These are phyloP conservation scores for Sarcodon aspratus DNA, from an alignment of 768 basidiomycete genomes.

Conservation along the genomic window DNA sequence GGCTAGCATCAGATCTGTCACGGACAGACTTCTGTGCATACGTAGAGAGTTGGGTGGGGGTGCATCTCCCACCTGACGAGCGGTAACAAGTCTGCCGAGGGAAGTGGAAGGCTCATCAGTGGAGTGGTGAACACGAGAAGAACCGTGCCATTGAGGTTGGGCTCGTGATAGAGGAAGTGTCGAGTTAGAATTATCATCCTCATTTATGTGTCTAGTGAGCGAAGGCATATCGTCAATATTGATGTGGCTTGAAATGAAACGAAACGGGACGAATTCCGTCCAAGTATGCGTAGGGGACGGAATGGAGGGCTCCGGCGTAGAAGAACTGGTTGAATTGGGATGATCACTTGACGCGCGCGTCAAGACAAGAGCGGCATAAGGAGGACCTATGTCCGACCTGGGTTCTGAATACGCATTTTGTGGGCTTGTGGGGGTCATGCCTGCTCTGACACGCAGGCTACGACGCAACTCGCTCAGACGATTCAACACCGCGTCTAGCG, in stretches of 20 bases:
- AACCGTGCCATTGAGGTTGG: neutral
- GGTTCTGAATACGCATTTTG: neutral
- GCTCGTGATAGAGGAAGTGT: neutral
- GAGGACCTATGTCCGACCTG: neutral
- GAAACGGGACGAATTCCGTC: neutral
- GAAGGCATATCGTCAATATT: no score
- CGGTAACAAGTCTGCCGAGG: constrained; percentile 10
- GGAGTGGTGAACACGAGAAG: constrained; percentile 1
- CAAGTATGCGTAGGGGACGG: neutral
- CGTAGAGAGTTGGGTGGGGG: no score
- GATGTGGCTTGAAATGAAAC: neutral
- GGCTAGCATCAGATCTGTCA: no score
- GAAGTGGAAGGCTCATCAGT: constrained; percentile 7
- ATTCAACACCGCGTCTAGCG: neutral
- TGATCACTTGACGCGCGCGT: neutral
- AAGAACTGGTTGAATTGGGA: neutral
- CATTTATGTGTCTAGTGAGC: no score
- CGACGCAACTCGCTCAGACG: constrained; percentile 1
- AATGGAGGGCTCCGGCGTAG: neutral
- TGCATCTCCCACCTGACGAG: constrained; percentile 4
- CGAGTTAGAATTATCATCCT: neutral
- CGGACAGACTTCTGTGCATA: no score
- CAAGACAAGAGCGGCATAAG: neutral
- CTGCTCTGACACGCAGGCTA: neutral
- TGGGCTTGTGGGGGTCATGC: neutral